phyloP scores from a whole-genome alignment of 371 early-diverging fungal species.

The Haplosporangium sp. region DNA sequence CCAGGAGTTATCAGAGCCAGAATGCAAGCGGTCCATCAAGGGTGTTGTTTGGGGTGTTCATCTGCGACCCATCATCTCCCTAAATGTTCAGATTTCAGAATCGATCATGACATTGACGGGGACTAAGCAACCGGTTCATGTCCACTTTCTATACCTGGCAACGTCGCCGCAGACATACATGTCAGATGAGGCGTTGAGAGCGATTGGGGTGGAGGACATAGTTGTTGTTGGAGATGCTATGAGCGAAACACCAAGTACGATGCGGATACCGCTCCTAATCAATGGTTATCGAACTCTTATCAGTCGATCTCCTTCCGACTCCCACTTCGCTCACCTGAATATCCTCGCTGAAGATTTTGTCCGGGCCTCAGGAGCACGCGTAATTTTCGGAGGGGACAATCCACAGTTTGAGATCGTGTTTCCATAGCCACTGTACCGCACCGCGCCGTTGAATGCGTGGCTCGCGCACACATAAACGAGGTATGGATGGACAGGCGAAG shows the following conservation, averaged over 20 bases:
- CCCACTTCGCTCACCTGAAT: conserved; percentile 43
- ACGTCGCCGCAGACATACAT: conserved; percentile 33
- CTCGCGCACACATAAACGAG: not conserved
- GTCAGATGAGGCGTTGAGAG: conserved; percentile 19
- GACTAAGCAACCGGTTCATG: conserved; percentile 14
- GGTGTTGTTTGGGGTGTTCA: conserved; percentile 17
- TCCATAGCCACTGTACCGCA: conserved; percentile 3
- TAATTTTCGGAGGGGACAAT: conserved; percentile 20
- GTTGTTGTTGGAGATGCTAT: conserved; percentile 17
- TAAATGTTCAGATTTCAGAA: conserved; percentile 28
- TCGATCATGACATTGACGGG: conserved; percentile 29
- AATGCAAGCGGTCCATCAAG: not conserved
- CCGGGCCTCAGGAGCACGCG: conserved; percentile 9
- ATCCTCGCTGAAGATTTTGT: conserved; percentile 32
- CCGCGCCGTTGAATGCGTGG: too few relatives aligned
- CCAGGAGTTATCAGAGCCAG: not conserved
- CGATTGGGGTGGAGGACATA: conserved; percentile 29
- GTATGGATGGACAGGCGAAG: not conserved
- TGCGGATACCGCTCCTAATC: conserved; percentile 26
- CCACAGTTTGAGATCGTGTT: conserved; percentile 18
- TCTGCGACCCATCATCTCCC: conserved; percentile 22
- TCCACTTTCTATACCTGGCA: conserved; percentile 30
- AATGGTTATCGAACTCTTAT: conserved; percentile 22
- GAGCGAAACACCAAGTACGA: not conserved
- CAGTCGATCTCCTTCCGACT: conserved; percentile 14